These are phyloP conservation scores for Boletus patriciae DNA, from an alignment of 768 basidiomycete species.

Conservation along the genomic window DNA sequence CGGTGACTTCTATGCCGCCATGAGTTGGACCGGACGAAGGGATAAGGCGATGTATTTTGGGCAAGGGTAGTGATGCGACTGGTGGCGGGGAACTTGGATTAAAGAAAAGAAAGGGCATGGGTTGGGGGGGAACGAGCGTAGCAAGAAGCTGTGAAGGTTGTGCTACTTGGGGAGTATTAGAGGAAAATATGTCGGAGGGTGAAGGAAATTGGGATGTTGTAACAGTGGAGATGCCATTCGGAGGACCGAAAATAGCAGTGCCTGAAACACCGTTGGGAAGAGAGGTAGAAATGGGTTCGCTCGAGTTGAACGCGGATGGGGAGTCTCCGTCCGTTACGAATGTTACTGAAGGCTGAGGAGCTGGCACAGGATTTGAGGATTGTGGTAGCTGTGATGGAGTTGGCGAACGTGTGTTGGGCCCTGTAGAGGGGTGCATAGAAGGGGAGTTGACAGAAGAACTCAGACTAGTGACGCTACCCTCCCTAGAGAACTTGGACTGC, in stretches of 20 bases:
- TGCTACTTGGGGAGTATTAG: slow-evolving; percentile 11
- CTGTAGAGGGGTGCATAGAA: slow-evolving; percentile 38
- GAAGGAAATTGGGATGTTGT: slow-evolving; percentile 19
- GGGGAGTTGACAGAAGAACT: slow-evolving; percentile 50
- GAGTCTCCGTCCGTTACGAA: slow-evolving; percentile 9
- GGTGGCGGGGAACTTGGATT: slow-evolving; percentile 50
- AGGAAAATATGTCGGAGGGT: slow-evolving; percentile 20
- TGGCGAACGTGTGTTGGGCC: slow-evolving; percentile 32
- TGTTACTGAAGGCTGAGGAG: slow-evolving; percentile 5
- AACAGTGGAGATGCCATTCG: slow-evolving; percentile 15
- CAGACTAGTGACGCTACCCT: slow-evolving; percentile 53
- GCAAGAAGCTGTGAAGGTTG: slow-evolving; percentile 23
- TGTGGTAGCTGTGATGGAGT: slow-evolving; percentile 29
- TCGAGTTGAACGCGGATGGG: slow-evolving; percentile 1
- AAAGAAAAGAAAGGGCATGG: slow-evolving; percentile 64
- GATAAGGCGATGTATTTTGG: slow-evolving; percentile 83
- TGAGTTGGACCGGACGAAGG: slow-evolving; percentile 83
- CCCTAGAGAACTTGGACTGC: slow-evolving; percentile 50
- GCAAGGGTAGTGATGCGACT: slow-evolving; percentile 51
- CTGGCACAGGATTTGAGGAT: slow-evolving; percentile 13
- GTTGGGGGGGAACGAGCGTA: slow-evolving; percentile 35
- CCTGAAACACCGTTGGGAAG: slow-evolving; percentile 4
- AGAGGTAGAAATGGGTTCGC: slow-evolving; percentile 12
- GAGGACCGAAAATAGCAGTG: slow-evolving; percentile 15
- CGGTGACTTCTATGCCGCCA: slow-evolving; percentile 92